phyloP scores from a whole-genome alignment of 495 filamentous ascomycete genomes.

The Penicillium paxilli region DNA sequence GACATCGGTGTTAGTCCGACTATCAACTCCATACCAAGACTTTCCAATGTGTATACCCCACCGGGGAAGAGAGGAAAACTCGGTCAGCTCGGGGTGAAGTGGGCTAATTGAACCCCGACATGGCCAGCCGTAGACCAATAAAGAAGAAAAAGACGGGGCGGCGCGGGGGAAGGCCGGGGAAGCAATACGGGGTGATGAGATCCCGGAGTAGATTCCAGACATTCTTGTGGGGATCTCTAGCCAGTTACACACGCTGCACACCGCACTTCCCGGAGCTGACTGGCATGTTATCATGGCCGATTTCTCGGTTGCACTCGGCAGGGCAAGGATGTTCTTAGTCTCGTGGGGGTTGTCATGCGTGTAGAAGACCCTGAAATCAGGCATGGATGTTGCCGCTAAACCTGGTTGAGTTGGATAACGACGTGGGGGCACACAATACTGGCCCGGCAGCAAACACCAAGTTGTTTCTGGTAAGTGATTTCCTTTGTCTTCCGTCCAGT shows the following conservation, averaged over 20 bases:
- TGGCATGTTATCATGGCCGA: neutral
- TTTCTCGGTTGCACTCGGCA: neutral
- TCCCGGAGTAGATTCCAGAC: neutral
- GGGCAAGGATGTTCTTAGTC: neutral
- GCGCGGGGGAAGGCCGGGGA: conserved; percentile 14
- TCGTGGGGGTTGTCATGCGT: neutral
- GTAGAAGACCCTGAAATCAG: neutral
- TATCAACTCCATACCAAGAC: conserved; percentile 4
- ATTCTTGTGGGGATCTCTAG: conserved; percentile 7
- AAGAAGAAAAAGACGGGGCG: conserved; percentile 5
- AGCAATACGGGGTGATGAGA: conserved; percentile 6
- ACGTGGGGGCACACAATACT: neutral
- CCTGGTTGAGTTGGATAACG: neutral
- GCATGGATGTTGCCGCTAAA: neutral
- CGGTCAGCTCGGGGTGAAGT: conserved; percentile 3
- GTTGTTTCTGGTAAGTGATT: neutral
- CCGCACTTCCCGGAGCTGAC: neutral
- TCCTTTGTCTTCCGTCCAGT: neutral
- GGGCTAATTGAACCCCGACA: neutral
- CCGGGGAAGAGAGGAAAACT: neutral
- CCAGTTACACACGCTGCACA: neutral
- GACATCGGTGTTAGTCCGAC: conserved; percentile 1
- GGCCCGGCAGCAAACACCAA: neutral
- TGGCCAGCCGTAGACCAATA: neutral
- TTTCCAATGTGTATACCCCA: conserved; percentile 3